Conservation (phyloP, 2,329 filamentous ascomycete genomes). For the Diplodia scrobiculata region DNA sequence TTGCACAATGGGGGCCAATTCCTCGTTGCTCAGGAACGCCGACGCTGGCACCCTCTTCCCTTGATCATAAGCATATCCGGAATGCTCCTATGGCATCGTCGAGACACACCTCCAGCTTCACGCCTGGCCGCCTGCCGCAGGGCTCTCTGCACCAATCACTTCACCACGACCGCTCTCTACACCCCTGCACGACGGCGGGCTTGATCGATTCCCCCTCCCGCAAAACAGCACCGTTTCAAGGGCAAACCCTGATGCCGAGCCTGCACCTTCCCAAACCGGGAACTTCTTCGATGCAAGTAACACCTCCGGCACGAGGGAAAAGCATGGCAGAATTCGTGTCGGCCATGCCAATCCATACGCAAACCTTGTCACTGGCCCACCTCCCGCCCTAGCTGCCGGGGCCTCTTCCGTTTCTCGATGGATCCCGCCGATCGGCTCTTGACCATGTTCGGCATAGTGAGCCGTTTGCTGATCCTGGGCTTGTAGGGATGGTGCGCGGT, state of each 20-base stretch:
- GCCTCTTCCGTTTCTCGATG: neutral
- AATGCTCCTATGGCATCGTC: constrained; percentile 10
- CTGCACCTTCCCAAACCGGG: neutral
- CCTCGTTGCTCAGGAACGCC: neutral
- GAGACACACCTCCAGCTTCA: neutral
- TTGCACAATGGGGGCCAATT: constrained; percentile 14
- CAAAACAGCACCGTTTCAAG: neutral
- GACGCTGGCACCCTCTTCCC: neutral
- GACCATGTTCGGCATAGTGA: neutral
- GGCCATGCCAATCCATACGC: too few species aligned
- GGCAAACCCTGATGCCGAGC: neutral
- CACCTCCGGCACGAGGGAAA: neutral
- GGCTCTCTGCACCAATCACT: neutral
- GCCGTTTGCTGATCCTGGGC: neutral
- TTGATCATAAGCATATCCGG: neutral
- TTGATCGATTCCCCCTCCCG: neutral
- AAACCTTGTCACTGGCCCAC: neutral
- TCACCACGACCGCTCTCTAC: neutral
- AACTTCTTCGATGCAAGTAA: neutral
- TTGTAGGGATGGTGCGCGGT: neutral
- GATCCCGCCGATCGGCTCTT: neutral
- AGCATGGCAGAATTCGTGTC: neutral
- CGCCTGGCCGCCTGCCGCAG: neutral
- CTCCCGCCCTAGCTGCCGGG: neutral
- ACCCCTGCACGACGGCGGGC: neutral